Conservation (phyloP, 257 asterid species). For the Verbena officinalis region DNA sequence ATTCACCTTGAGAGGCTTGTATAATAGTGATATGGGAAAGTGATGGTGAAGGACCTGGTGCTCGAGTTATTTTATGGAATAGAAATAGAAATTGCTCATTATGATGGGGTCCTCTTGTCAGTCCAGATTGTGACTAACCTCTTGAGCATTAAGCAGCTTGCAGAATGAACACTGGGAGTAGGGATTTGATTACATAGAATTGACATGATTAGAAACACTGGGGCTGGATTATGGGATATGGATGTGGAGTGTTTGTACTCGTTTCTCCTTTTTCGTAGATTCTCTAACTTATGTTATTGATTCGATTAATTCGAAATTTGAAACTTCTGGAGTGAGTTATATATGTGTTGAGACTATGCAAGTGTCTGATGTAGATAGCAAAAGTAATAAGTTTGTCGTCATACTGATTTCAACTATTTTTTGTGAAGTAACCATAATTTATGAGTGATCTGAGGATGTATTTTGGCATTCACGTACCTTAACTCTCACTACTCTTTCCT, state of each 20-base stretch:
- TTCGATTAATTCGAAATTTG: conserved; percentile 12
- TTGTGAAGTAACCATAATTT: conserved; percentile 17
- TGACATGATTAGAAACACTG: background rate
- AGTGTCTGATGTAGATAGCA: conserved; percentile 3
- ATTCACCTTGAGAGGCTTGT: conserved; percentile 7
- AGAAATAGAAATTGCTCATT: conserved; percentile 1
- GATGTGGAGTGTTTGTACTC: conserved; percentile 6
- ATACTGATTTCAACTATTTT: conserved; percentile 13
- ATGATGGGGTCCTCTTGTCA: background rate
- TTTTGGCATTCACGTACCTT: conserved; percentile 19
- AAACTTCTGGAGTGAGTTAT: conserved; percentile 18
- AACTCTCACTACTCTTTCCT: conserved; percentile 11
- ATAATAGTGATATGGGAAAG: conserved; percentile 5
- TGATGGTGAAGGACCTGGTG: conserved; percentile 13
- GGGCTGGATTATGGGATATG: conserved; percentile 15
- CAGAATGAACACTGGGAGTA: conserved; percentile 14
- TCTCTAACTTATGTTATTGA: background rate
- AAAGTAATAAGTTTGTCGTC: conserved; percentile 15
- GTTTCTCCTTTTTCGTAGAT: conserved; percentile 7
- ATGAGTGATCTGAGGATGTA: conserved; percentile 20
- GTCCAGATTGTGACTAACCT: background rate
- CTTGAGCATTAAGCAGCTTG: conserved; percentile 15
- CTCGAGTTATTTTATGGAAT: background rate
- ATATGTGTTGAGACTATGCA: conserved; percentile 18
- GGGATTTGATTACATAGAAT: conserved; percentile 25